phyloP scores from a whole-genome alignment of 1,284 basidiomycete species.

The Ustilago curta region DNA sequence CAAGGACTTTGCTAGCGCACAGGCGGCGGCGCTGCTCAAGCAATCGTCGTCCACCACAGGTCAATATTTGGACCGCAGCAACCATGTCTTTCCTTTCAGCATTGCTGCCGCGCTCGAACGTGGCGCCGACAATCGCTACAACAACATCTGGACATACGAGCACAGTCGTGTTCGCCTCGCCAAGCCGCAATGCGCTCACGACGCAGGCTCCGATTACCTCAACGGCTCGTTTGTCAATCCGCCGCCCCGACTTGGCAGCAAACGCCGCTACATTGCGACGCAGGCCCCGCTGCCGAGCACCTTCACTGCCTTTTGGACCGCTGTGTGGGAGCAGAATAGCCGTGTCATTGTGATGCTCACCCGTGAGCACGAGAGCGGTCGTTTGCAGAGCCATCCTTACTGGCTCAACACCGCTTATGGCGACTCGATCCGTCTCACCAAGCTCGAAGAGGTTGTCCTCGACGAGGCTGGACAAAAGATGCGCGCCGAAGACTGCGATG shows the following conservation, averaged over 20 bases:
- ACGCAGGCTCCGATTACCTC: constrained; percentile 62
- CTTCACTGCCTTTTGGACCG: constrained; percentile 91
- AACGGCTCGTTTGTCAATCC: constrained; percentile 66
- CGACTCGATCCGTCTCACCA: constrained; percentile 67
- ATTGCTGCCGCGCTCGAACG: constrained; percentile 96
- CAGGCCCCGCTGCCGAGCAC: constrained; percentile 93
- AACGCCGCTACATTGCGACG: constrained; percentile 87
- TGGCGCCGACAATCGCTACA: constrained; percentile 85
- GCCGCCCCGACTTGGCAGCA: constrained; percentile 46
- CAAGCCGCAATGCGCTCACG: constrained; percentile 32
- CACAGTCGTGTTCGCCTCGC: constrained; percentile 73
- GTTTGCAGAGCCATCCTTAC: constrained; percentile 90
- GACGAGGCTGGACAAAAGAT: constrained; percentile 39
- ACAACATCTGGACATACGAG: constrained; percentile 97
- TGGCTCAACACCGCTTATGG: constrained; percentile 84
- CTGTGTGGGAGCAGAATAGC: constrained; percentile 74
- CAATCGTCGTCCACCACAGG: constrained; percentile 16
- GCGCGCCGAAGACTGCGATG: constrained; percentile 30
- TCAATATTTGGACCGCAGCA: constrained; percentile 16
- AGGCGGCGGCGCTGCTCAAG: constrained; percentile 28
- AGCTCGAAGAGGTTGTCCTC: constrained; percentile 55
- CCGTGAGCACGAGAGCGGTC: constrained; percentile 86
- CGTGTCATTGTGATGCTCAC: constrained; percentile 81
- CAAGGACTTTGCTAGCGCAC: constrained; percentile 40
- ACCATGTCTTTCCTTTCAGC: constrained; percentile 78